Evolutionary conservation across 352 stramenopile genomes (phyloP), one percentile per base, ranked within the genome.

Genomic region (Phytophthora hibernalis): DNA sequence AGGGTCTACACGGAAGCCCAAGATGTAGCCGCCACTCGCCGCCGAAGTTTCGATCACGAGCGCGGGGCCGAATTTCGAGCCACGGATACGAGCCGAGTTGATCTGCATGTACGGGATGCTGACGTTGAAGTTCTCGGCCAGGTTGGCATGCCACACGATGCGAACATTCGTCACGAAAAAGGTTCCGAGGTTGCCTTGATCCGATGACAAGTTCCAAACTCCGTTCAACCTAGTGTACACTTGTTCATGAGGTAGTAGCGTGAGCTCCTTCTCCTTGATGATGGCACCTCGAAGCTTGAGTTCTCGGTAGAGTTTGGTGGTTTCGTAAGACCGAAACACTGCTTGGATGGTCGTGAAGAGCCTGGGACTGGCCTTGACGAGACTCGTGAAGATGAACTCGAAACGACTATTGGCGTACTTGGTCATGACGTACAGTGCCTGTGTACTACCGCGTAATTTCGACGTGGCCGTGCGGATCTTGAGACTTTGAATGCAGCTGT

Each of bases 91-190:
- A 52, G 91, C 79, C 50, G 81, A 91, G 50, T 89, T 89, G 70
- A 98, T 97, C 76, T 98, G 93, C 77, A 98, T 96, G 83, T 97
- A 98, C 45, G 93, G 93, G 40, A 98, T 96, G 71, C 85, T 97
- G 21, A 98, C 93, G 68, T 98, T 98, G 74, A 98, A 98, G 76
- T 98, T 98, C 65, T 97, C 85, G 1, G 93, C 92, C 28, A 98
- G 68, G 60, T 96, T 96, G 8, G 93, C 93, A 65, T 97, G 91
- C 93, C 93, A 98, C 24, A 98, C 93, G 26, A 98, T 70, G 37
- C 92, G 89, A 28, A 98, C 85, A 65, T 98, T 98, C 37, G 92
- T 98, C 47, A 98, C 75, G 70, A 97, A 97, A 63, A 98, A 94
- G 8, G 84, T 93, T 11, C 93, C 93, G 6, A 98, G 77, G 66